Percentiles rank a stretch among this genome's conserved stretches.
Evolutionary conservation across 2,329 filamentous ascomycete species (phyloP).

Genomic region (Cercospora sp.): DNA sequence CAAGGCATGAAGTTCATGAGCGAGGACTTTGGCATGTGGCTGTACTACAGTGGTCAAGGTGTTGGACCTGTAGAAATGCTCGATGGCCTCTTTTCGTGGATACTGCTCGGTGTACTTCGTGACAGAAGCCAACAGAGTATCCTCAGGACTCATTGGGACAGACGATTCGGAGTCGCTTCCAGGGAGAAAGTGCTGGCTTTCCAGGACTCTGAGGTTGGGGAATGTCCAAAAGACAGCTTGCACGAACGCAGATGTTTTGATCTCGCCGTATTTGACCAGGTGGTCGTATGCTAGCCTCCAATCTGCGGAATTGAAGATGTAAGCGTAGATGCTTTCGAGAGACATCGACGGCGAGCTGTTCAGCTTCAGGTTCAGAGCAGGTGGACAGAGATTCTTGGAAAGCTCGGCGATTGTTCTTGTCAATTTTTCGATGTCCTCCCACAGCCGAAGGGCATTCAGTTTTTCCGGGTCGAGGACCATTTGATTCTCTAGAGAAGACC

Average conservation of each 20-base stretch:
- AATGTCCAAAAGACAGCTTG: background rate
- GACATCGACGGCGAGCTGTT: background rate
- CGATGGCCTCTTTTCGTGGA: background rate
- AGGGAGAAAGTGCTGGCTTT: too few species aligned
- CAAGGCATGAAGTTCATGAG: background rate
- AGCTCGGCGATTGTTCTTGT: background rate
- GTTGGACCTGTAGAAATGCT: background rate
- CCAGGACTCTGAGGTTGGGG: background rate
- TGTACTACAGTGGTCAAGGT: background rate
- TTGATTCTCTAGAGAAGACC: background rate
- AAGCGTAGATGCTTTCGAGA: background rate
- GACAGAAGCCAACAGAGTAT: background rate
- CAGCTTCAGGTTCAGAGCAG: background rate
- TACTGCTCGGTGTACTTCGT: background rate
- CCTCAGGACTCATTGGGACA: background rate
- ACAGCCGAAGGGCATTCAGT: background rate
- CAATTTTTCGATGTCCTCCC: background rate
- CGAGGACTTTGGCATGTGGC: background rate
- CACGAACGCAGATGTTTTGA: background rate
- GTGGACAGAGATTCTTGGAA: background rate
- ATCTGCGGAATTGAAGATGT: background rate
- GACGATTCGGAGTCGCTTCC: background rate
- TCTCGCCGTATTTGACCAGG: background rate
- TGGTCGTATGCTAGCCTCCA: background rate
- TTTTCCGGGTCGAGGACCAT: background rate